Percentiles rank a stretch among this genome's conserved stretches.
Evolutionary conservation across 2,329 filamentous ascomycete genomes (phyloP).

Genomic region (Coniochaeta pulveracea): DNA sequence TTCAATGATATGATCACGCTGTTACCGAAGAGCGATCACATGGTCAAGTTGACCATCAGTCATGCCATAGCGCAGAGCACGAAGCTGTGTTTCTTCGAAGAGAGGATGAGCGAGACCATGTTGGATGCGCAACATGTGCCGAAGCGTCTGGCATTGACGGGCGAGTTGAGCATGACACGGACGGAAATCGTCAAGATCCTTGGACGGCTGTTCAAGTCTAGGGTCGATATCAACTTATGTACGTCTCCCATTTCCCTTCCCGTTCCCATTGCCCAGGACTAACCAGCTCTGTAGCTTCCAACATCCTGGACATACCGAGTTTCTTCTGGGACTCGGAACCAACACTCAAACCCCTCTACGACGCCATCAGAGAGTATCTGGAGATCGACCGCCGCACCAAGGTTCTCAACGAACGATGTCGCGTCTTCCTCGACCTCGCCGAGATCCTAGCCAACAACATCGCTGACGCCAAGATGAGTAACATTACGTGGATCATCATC

Average conservation of each 20-base stretch:
- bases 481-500: constrained; percentile 97
- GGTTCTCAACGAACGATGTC: constrained; percentile 92
- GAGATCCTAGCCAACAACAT: constrained; percentile 91
- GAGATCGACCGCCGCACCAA: constrained; percentile 95
- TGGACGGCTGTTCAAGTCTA: constrained; percentile 80
- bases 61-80: constrained; percentile 97
- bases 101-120: constrained; percentile 93
- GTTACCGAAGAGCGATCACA: constrained; percentile 80
- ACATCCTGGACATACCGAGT: constrained; percentile 90
- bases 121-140: constrained; percentile 84
- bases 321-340: constrained; percentile 99
- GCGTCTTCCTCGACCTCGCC: constrained; percentile 90
- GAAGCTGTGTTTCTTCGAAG: constrained; percentile 91
- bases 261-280: neutral
- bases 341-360: constrained; percentile 87
- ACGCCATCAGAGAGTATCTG: constrained; percentile 89
- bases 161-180: constrained; percentile 80
- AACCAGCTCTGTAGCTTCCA: constrained; percentile 52
- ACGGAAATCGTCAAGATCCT: constrained; percentile 89
- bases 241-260: constrained; percentile 27
- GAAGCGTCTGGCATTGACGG: constrained; percentile 77
- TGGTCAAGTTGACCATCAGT: constrained; percentile 97
- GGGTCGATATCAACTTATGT: constrained; percentile 97
- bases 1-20: constrained; percentile 99
- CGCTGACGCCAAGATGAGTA: constrained; percentile 88